These are phyloP conservation scores for Spirogloea muscicola DNA, from an alignment of 139 green algal species.

Conservation along the genomic window DNA sequence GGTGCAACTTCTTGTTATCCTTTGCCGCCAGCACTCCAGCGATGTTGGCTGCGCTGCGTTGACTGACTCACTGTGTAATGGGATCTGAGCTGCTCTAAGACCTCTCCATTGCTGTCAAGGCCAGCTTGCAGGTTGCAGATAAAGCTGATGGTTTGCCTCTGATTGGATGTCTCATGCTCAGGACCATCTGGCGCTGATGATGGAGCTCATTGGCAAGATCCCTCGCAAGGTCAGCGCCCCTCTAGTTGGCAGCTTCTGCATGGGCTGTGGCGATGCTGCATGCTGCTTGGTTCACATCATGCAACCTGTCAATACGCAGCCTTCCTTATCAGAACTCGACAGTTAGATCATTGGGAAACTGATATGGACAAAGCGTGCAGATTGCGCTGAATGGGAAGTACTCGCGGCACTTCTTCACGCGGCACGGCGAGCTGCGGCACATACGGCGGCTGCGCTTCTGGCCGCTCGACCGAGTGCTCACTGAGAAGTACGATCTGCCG, in stretches of 20 bases:
- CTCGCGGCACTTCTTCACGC: slow-evolving; percentile 83
- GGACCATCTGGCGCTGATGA: slow-evolving; percentile 96
- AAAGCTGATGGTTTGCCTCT: no score
- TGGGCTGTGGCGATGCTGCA: neutral
- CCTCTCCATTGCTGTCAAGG: no score
- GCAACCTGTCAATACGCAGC: neutral
- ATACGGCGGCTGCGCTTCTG: slow-evolving; percentile 89
- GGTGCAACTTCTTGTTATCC: no score
- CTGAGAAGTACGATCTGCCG: slow-evolving; percentile 87
- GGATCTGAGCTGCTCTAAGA: no score
- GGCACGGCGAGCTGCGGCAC: slow-evolving; percentile 81
- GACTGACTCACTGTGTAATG: no score
- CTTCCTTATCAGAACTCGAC: neutral
- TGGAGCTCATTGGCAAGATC: slow-evolving; percentile 86
- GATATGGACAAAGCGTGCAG: no score
- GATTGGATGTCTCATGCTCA: no score
- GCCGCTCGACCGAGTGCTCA: slow-evolving; percentile 81
- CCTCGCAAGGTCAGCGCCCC: slow-evolving; percentile 60
- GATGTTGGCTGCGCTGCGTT: no score
- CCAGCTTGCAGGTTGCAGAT: no score
- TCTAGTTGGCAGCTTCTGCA: neutral
- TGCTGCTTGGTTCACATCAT: neutral
- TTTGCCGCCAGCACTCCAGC: no score
- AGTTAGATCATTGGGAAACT: no score
- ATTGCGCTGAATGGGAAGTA: slow-evolving; percentile 71